These are phyloP conservation scores for Trichoderma reesei DNA, from an alignment of 495 filamentous ascomycete genomes.

Conservation along the genomic window DNA sequence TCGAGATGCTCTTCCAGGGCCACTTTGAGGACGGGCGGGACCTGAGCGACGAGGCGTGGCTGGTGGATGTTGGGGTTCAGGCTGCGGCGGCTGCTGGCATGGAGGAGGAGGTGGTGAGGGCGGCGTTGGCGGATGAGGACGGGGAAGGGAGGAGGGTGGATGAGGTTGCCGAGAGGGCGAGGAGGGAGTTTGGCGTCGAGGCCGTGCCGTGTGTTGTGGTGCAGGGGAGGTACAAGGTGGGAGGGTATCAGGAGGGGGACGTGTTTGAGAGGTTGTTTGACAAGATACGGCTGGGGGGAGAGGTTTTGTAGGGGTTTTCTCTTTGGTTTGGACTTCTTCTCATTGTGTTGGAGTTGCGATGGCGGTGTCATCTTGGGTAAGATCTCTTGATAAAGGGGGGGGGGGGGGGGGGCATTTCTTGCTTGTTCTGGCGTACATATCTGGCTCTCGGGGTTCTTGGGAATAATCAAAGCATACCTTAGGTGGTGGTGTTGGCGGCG, in stretches of 20 bases:
- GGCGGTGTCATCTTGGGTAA: not conserved
- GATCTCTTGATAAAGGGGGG: no score
- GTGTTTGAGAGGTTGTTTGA: slow-evolving; percentile 37
- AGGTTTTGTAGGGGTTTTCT: not conserved
- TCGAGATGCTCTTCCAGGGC: slow-evolving; percentile 54
- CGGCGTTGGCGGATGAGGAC: slow-evolving; percentile 40
- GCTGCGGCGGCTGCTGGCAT: slow-evolving; percentile 38
- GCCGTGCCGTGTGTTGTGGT: slow-evolving; percentile 73
- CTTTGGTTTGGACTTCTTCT: not conserved
- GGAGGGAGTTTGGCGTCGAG: slow-evolving; percentile 41
- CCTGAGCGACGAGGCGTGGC: slow-evolving; percentile 52
- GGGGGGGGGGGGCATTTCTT: no score
- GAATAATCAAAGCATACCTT: no score
- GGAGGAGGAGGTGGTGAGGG: slow-evolving; percentile 43
- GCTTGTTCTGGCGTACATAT: no score
- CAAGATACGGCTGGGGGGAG: slow-evolving; percentile 17
- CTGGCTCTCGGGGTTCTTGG: no score
- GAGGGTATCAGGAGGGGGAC: slow-evolving; percentile 52
- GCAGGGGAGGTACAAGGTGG: slow-evolving; percentile 55
- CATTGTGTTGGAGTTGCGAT: no score
- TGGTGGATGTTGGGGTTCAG: slow-evolving; percentile 47
- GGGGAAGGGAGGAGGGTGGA: slow-evolving; percentile 47
- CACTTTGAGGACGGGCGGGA: slow-evolving; percentile 70
- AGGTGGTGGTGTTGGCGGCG: not conserved
- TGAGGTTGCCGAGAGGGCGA: slow-evolving; percentile 24